Evolutionary conservation across 331 rosid genomes (phyloP).

Genomic region (Pyracantha coccinea): DNA sequence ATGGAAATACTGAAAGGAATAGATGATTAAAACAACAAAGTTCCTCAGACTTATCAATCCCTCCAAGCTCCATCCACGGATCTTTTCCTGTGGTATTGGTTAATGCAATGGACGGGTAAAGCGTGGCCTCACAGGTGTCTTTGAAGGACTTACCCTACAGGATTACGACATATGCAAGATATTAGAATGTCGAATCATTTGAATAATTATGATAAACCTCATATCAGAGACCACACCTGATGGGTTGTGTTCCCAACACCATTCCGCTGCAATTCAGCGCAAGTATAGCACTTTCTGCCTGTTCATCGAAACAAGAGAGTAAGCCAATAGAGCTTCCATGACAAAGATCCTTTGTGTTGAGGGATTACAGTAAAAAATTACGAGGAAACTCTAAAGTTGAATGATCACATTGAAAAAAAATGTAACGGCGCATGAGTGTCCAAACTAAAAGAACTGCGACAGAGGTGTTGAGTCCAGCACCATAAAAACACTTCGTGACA

Average conservation of each 20-base stretch:
- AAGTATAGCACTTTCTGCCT: constrained; percentile 92
- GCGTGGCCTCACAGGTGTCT: constrained; percentile 94
- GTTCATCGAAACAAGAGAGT: constrained; percentile 14
- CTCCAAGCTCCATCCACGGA: constrained; percentile 21
- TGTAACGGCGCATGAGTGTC: background rate
- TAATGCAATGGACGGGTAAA: constrained; percentile 51
- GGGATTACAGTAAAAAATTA: background rate
- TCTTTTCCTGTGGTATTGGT: constrained; percentile 9
- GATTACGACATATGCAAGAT: constrained; percentile 4
- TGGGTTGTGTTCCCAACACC: constrained; percentile 79
- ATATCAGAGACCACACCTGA: constrained; percentile 45
- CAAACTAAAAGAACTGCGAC: background rate
- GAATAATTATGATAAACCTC: background rate
- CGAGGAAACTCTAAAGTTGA: background rate
- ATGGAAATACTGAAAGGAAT: constrained; percentile 46
- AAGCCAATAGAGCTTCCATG: background rate
- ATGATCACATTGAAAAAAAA: background rate
- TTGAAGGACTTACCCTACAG: constrained; percentile 92
- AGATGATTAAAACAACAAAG: constrained; percentile 32
- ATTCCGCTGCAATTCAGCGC: constrained; percentile 91
- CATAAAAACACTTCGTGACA: background rate
- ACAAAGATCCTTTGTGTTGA: background rate
- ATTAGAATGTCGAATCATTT: background rate
- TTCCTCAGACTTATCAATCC: constrained; percentile 3
- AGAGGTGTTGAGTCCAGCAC: background rate